These are phyloP conservation scores for Saturnispora besseyi DNA, from an alignment of 805 yeast species.

Conservation along the genomic window DNA sequence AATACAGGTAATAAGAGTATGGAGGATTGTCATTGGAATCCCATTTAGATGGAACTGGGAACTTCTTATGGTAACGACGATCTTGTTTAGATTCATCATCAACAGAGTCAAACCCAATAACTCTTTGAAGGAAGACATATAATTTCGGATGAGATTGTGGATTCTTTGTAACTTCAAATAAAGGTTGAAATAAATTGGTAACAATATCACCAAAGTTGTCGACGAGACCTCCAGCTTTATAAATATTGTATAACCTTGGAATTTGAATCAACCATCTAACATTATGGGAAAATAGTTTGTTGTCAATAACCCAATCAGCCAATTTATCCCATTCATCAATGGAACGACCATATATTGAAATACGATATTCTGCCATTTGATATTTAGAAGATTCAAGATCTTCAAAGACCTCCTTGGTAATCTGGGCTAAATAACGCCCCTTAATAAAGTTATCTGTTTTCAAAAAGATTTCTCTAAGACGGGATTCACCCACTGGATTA, in stretches of 20 bases:
- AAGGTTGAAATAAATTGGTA: constrained; percentile 72
- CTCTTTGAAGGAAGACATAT: constrained; percentile 81
- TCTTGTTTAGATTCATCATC: constrained; percentile 96
- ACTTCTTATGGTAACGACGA: constrained; percentile 70
- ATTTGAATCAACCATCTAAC: constrained; percentile 96
- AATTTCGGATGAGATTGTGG: constrained; percentile 89
- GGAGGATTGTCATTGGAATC: constrained; percentile 77
- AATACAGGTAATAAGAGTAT: constrained; percentile 91
- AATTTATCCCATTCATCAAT: constrained; percentile 90
- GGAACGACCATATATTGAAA: constrained; percentile 87
- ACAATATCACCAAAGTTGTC: constrained; percentile 66
- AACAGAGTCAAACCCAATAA: constrained; percentile 95
- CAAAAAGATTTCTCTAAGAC: constrained; percentile 89
- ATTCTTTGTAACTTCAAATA: constrained; percentile 80
- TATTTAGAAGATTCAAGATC: constrained; percentile 93
- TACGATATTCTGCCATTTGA: constrained; percentile 95
- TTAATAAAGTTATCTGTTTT: constrained; percentile 90
- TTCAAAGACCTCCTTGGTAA: constrained; percentile 86
- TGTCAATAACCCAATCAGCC: constrained; percentile 92
- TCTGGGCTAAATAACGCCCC: constrained; percentile 86
- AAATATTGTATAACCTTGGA: constrained; percentile 87
- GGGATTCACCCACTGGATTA: constrained; percentile 96
- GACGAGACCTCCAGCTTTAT: constrained; percentile 68
- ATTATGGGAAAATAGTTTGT: constrained; percentile 82
- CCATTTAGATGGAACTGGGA: constrained; percentile 86